Evolutionary conservation across 768 basidiomycete genomes (phyloP), one percentile per base, ranked within the genome.

Genomic region (Tricholoma bakamatsutake): DNA sequence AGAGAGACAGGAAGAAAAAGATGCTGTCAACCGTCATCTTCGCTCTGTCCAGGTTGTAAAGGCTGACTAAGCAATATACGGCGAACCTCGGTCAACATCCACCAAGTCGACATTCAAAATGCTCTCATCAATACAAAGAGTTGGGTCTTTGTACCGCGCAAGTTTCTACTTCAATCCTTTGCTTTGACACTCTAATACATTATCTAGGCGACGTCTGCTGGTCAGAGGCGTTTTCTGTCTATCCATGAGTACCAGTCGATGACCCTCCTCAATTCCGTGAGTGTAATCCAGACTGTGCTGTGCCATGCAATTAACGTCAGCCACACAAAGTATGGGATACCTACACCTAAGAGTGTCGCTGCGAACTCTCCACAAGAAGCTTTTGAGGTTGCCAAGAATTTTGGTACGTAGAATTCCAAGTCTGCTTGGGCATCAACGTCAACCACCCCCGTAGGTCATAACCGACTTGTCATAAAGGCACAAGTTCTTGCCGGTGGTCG

Each of bases 161-260:
- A 62, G 75, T 72, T 10, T 50, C 8, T 50, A 34, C 48, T 57
- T 28, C 5, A 13, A 54, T 35, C 47, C 4, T 27, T 17, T 34
- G 30, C 17, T 48, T 37, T 28, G 48, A 57, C 57, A 54, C n/a
- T 27, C 55, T 55, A 64, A 57, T 46, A 28, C 53, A 15, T 40
- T 52, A 28, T 57, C 30, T 64, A 90, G 88, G 73, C 76, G 69
- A 80, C 77, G 63, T 85, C 83, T 81, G 82, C 83, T 65, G 82
- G 85, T 68, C 93, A 95, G 81, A 90, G 80, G 76, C 90, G 94
- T 61, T 89, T 85, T 70, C 84, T 98, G 65, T 96, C 93, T 24
- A 94, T 99, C 65, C 97, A 99, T 74, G 97, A 99, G 76, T 92
- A 97, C 76, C 95, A 98, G 72, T 96, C 94, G 43, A 89, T 98